phyloP scores from a whole-genome alignment of 2,329 filamentous ascomycete genomes.

The Alternaria arbusti region DNA sequence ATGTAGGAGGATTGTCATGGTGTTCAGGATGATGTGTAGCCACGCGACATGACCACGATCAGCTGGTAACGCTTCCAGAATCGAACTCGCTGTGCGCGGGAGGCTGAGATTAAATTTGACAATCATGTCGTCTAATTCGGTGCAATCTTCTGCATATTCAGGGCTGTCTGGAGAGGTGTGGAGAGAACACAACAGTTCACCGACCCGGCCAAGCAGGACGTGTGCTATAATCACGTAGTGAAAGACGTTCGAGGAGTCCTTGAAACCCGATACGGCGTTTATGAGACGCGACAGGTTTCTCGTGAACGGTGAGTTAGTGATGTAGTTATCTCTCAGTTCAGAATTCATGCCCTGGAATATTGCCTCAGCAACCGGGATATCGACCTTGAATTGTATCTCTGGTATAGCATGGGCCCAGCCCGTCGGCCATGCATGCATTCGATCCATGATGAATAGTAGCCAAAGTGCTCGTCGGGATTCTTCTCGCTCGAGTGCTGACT shows the following conservation, averaged over 20 bases:
- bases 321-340: neutral
- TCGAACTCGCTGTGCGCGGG: constrained; percentile 28
- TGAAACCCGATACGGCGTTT: constrained; percentile 5
- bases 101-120: constrained; percentile 37
- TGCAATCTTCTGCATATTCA: constrained; percentile 32
- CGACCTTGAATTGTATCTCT: constrained; percentile 41
- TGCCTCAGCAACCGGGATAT: constrained; percentile 33
- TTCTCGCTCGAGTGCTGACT: constrained; percentile 30
- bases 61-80: constrained; percentile 25
- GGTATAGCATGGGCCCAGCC: constrained; percentile 37
- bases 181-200: constrained; percentile 37
- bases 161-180: constrained; percentile 28
- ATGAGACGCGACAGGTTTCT: constrained; percentile 30
- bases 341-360: constrained; percentile 28
- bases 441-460: constrained; percentile 41
- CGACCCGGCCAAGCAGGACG: constrained; percentile 35
- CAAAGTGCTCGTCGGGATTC: constrained; percentile 39
- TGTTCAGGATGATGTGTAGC: constrained; percentile 34
- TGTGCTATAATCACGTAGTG: constrained; percentile 34
- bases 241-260: constrained; percentile 25
- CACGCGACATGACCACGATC: constrained; percentile 32
- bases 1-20: constrained; percentile 32
- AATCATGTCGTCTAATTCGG: constrained; percentile 30
- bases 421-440: constrained; percentile 29
- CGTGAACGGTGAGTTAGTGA: constrained; percentile 26